These are phyloP conservation scores for Phylloporus sp. DNA, from an alignment of 768 basidiomycete genomes.

Conservation along the genomic window DNA sequence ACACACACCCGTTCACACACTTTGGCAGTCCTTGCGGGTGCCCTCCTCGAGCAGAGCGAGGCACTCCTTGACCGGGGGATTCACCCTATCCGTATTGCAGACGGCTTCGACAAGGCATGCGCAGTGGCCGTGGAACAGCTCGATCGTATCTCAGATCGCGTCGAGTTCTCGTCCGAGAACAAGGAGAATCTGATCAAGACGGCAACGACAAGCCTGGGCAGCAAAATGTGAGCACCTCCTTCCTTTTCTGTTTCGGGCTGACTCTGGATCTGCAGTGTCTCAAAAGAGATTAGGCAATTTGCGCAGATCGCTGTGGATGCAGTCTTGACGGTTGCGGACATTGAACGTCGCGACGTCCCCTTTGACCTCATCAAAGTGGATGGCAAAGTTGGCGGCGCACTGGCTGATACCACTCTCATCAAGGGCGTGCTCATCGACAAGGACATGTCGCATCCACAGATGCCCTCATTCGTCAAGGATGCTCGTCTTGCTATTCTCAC, in stretches of 20 bases:
- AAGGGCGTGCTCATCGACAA: constrained; percentile 99
- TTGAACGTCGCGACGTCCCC: constrained; percentile 90
- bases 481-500: constrained; percentile 95
- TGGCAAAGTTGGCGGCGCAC: constrained; percentile 96
- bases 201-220: constrained; percentile 93
- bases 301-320: constrained; percentile 98
- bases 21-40: constrained; percentile 84
- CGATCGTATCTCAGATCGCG: constrained; percentile 84
- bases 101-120: constrained; percentile 97
- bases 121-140: constrained; percentile 85
- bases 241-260: not conserved
- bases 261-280: constrained; percentile 59
- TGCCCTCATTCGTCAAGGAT: constrained; percentile 85
- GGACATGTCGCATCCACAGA: constrained; percentile 99
- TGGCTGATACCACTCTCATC: constrained; percentile 93
- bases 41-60: constrained; percentile 91
- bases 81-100: constrained; percentile 98
- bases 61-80: constrained; percentile 97
- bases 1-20: constrained; percentile 2
- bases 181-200: constrained; percentile 89
- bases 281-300: constrained; percentile 93
- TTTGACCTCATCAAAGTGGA: constrained; percentile 99
- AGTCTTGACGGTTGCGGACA: constrained; percentile 90
- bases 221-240: constrained; percentile 74
- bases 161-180: constrained; percentile 78